phyloP scores from a whole-genome alignment of 176 grass and related monocot species.

The Paspalum vaginatum region DNA sequence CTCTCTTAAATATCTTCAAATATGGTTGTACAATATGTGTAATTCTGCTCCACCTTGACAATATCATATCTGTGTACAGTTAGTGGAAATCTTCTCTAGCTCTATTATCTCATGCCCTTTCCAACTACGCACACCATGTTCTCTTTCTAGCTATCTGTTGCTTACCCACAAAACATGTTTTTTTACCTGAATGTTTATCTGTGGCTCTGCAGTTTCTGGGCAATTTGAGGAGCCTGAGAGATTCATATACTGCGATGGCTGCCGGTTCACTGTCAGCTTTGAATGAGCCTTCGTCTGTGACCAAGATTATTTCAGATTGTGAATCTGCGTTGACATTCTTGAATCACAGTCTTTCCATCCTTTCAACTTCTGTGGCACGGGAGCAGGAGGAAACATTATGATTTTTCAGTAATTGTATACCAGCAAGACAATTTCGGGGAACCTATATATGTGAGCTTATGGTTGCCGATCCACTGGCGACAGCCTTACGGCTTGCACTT shows the following conservation, averaged over 20 bases:
- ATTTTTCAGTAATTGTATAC: conserved; percentile 23
- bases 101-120: not conserved
- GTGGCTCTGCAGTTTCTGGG: conserved; percentile 76
- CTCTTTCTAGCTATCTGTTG: not conserved
- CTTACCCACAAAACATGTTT: conserved; percentile 1
- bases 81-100: not conserved
- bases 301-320: conserved; percentile 92
- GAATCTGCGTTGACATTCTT: conserved; percentile 95
- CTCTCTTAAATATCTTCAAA: conserved; percentile 8
- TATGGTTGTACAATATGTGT: not conserved
- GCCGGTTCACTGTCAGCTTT: conserved; percentile 69
- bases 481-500: too few relatives aligned
- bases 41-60: not conserved
- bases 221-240: conserved; percentile 83
- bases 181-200: conserved; percentile 32
- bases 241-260: conserved; percentile 88
- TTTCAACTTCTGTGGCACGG: conserved; percentile 88
- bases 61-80: not conserved
- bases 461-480: too few relatives aligned
- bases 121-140: not conserved
- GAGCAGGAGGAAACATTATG: conserved; percentile 69
- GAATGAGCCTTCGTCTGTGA: conserved; percentile 78
- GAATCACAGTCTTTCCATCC: conserved; percentile 88
- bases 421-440: not conserved
- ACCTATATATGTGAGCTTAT: conserved; percentile 12